phyloP scores from a whole-genome alignment of 352 stramenopile species.

The Plasmopara halstedii region DNA sequence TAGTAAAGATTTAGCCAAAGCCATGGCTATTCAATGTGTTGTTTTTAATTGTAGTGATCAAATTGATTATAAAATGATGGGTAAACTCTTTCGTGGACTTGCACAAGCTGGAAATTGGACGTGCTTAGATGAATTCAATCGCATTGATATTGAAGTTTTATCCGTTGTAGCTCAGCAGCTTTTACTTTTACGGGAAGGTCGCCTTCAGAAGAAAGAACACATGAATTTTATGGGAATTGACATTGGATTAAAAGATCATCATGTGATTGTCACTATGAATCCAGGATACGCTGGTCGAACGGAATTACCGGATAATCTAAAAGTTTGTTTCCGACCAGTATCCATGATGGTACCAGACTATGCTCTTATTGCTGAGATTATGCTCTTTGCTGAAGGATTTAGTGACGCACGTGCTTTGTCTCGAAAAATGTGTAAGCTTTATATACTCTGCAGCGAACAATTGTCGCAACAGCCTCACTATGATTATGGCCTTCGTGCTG shows the following conservation, averaged over 20 bases:
- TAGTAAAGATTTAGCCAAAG: conserved; percentile 93
- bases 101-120: conserved; percentile 87
- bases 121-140: conserved; percentile 93
- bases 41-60: conserved; percentile 96
- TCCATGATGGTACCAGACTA: conserved; percentile 97
- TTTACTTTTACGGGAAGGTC: conserved; percentile 64
- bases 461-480: conserved; percentile 94
- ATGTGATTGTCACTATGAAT: conserved; percentile 98
- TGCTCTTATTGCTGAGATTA: conserved; percentile 94
- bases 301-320: conserved; percentile 95
- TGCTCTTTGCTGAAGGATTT: conserved; percentile 95
- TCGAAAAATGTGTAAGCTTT: conserved; percentile 94
- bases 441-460: conserved; percentile 90
- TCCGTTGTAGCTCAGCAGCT: conserved; percentile 91
- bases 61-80: conserved; percentile 97
- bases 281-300: conserved; percentile 93
- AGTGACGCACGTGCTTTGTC: conserved; percentile 89
- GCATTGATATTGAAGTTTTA: conserved; percentile 92
- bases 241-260: conserved; percentile 93
- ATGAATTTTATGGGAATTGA: conserved; percentile 96
- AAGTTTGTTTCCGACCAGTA: conserved; percentile 93
- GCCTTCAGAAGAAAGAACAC: conserved; percentile 77
- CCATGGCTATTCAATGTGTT: conserved; percentile 90
- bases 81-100: conserved; percentile 91
- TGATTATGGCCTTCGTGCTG: conserved; percentile 89